A percentile compares a stretch with the other conserved stretches of the same genome.
Conservation (phyloP, 2,329 filamentous ascomycete species). For the Colletotrichum sojae region DNA sequence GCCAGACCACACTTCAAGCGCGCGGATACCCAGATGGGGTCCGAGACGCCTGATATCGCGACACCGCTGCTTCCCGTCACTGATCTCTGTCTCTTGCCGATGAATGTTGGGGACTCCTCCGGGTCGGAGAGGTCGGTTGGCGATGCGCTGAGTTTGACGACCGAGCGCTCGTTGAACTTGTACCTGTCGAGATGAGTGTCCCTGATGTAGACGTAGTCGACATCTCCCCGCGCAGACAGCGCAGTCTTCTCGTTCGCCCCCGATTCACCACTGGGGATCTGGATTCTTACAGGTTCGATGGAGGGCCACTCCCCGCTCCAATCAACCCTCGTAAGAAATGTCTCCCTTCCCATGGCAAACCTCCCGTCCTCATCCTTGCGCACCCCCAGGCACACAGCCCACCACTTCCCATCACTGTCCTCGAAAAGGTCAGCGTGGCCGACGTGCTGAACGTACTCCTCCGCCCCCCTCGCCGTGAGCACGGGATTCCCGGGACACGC, state of each 20-base stretch:
- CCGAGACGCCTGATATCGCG: not conserved
- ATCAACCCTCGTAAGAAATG: not conserved
- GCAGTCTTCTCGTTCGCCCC: not conserved
- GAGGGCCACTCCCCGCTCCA: not conserved
- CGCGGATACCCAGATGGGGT: not conserved
- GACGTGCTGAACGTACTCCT: constrained; percentile 38
- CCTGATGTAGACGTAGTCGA: not conserved
- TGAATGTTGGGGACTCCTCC: not conserved
- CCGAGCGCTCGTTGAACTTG: not conserved
- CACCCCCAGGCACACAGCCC: constrained; percentile 19
- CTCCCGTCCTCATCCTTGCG: not conserved
- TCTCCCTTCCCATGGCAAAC: not conserved
- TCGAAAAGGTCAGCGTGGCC: constrained; percentile 40
- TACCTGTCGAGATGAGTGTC: not conserved
- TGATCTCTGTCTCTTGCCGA: not conserved
- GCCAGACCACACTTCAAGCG: not conserved
- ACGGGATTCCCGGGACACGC: constrained; percentile 46
- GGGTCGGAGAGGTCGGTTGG: not conserved
- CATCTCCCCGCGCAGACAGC: not conserved
- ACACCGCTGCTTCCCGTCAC: not conserved
- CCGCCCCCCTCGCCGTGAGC: constrained; percentile 44
- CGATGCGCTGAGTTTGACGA: not conserved
- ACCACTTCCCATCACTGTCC: constrained; percentile 40
- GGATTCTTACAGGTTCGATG: not conserved
- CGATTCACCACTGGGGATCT: not conserved